Evolutionary conservation across 345 rosid genomes (phyloP), one percentile per base, ranked within the genome.

Genomic region (Limnanthes douglasii): DNA sequence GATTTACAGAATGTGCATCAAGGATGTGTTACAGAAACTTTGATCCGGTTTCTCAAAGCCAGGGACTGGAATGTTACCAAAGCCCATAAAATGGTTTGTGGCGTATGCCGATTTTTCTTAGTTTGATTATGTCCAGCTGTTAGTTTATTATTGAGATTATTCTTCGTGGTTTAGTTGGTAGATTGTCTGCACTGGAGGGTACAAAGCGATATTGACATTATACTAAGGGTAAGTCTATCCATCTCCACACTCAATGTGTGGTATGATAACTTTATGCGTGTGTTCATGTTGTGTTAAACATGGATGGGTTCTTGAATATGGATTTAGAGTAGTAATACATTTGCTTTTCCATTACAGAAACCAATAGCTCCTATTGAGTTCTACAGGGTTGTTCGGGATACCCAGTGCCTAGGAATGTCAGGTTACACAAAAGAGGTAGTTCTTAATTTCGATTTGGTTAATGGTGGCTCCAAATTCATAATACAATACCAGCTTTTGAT

Each of bases 371-470:
- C 95, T 46, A 27, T 56, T 11, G 78, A 80, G 39, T 38, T 79
- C 23, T 84, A 79, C 51, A 66, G 72, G 56, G 65, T 57, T 16
- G 66, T 90, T 17, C 79, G 95, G 6, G 92, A 90, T 59, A 76
- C 95, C 28, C 94, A 84, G 28, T 84, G 79, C 34, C 68, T 84
- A 45, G 98, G 98, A 56, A 54, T 90, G 84, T 70, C 98, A 3
- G 98, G 98, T 21, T 84, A 72, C 71, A 69, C 95, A 27, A 74
- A 59, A 75, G 95, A 90, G 86, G 98, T 90, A 50, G 48, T 44
- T 14, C 21, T 37, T 53, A 31, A 37, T 45, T 51, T n/a, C n/a
- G n/a, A n/a, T n/a, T n/a, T n/a, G n/a, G n/a, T n/a, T n/a, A n/a
- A n/a, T n/a, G n/a, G n/a, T n/a, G n/a, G n/a, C n/a, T n/a, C n/a